These are phyloP conservation scores for Ophiostoma montium DNA, from an alignment of 2,329 filamentous ascomycete genomes.

Conservation along the genomic window DNA sequence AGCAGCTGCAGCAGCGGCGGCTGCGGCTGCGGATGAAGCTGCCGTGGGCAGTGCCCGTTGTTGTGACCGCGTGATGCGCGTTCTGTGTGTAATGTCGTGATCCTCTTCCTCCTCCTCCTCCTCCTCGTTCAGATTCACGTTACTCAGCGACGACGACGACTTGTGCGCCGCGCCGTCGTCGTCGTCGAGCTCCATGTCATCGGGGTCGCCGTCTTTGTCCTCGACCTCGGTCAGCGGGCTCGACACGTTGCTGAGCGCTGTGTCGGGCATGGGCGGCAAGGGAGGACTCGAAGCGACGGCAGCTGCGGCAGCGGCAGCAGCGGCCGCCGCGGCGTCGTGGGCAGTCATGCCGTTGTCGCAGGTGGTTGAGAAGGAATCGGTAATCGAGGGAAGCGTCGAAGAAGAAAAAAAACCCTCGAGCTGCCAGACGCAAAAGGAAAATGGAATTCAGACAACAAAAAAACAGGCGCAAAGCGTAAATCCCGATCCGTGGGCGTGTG, in stretches of 20 bases:
- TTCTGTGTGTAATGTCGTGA: background rate
- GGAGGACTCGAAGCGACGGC: conserved; percentile 35
- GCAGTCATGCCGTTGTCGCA: no score
- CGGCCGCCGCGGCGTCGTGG: no score
- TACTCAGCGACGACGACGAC: conserved; percentile 12
- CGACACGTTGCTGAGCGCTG: conserved; percentile 58
- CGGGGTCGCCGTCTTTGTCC: conserved; percentile 59
- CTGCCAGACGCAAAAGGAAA: no score
- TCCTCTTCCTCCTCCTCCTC: conserved; percentile 11
- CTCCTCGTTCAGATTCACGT: conserved; percentile 13
- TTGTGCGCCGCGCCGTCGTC: conserved; percentile 20
- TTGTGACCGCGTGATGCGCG: background rate
- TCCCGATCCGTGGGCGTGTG: no score
- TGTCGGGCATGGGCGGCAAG: conserved; percentile 32
- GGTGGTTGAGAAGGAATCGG: no score
- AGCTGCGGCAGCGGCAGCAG: conserved; percentile 28
- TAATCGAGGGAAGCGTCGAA: no score
- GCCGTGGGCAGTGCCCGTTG: background rate
- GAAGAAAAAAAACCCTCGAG: no score
- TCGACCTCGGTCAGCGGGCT: conserved; percentile 91
- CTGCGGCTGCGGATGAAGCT: background rate
- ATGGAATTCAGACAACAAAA: no score
- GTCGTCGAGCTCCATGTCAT: conserved; percentile 37
- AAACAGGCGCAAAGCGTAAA: no score
- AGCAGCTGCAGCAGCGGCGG: conserved; percentile 3